Percentiles rank a stretch among this genome's conserved stretches.
Conservation (phyloP, 805 yeast genomes). For the Candida methanosorbosa region DNA sequence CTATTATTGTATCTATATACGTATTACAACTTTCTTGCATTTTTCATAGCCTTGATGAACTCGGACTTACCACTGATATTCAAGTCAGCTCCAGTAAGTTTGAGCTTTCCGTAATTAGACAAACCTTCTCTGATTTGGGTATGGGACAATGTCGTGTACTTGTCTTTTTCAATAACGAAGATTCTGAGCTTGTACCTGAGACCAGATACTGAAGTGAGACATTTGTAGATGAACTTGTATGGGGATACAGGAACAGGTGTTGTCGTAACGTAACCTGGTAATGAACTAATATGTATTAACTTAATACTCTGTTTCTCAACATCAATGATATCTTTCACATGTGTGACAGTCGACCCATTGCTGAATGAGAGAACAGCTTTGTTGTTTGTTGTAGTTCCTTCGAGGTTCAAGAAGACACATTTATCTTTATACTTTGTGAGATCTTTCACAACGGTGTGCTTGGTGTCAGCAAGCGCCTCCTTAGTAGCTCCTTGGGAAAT, state of each 20-base stretch:
- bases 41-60: conserved; percentile 27
- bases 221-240: conserved; percentile 5
- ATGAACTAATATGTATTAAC: conserved; percentile 28
- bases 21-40: conserved; percentile 1
- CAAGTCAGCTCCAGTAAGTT: conserved; percentile 37
- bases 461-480: too few relatives aligned
- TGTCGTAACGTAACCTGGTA: conserved; percentile 29
- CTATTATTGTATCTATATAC: too few relatives aligned
- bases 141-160: background rate
- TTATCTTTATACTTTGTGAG: background rate
- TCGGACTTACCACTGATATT: conserved; percentile 32
- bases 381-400: conserved; percentile 84
- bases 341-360: too few relatives aligned
- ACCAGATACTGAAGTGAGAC: conserved; percentile 9
- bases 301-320: conserved; percentile 25
- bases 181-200: conserved; percentile 13
- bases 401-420: conserved; percentile 35
- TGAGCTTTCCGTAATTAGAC: conserved; percentile 38
- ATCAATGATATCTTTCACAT: too few relatives aligned
- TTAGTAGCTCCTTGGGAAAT: conserved; percentile 29
- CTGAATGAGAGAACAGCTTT: conserved; percentile 60
- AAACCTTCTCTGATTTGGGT: conserved; percentile 17
- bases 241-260: conserved; percentile 20
- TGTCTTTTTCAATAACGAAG: conserved; percentile 8
- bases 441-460: too few relatives aligned